phyloP scores from a whole-genome alignment of 805 yeast species.

The Sugiyamaella chiloensis region DNA sequence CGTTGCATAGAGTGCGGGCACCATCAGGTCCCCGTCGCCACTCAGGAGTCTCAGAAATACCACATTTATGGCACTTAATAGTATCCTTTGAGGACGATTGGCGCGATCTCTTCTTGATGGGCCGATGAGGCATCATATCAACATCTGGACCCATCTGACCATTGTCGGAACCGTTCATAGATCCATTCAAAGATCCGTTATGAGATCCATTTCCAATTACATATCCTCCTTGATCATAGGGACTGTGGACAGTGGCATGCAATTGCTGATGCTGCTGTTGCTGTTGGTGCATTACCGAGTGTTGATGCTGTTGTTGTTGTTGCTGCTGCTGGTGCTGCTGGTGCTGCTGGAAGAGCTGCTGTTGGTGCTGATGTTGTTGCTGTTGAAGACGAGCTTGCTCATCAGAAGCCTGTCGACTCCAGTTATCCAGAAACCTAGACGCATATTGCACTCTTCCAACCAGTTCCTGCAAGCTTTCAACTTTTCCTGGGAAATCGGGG shows the following conservation, averaged over 20 bases:
- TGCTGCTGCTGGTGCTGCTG: slow-evolving; percentile 28
- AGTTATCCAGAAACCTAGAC: slow-evolving; percentile 20
- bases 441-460: slow-evolving; percentile 18
- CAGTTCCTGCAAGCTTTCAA: slow-evolving; percentile 19
- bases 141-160: background rate
- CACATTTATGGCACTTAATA: slow-evolving; percentile 46
- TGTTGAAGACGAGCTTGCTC: slow-evolving; percentile 10
- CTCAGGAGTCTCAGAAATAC: slow-evolving; percentile 65
- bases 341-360: slow-evolving; percentile 10
- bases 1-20: slow-evolving; percentile 71
- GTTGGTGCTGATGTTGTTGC: slow-evolving; percentile 11
- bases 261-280: background rate
- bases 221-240: background rate
- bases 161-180: slow-evolving; percentile 1
- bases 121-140: slow-evolving; percentile 14
- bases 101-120: slow-evolving; percentile 18
- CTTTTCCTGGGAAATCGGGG: slow-evolving; percentile 15
- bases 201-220: background rate
- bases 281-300: slow-evolving; percentile 19
- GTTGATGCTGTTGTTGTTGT: slow-evolving; percentile 34
- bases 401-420: slow-evolving; percentile 20
- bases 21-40: slow-evolving; percentile 85
- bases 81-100: slow-evolving; percentile 18
- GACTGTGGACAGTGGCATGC: background rate
- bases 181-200: background rate